Evolutionary conservation across 73 alveolate genomes (phyloP).

Genomic region (Paramecium pentaurelia): DNA sequence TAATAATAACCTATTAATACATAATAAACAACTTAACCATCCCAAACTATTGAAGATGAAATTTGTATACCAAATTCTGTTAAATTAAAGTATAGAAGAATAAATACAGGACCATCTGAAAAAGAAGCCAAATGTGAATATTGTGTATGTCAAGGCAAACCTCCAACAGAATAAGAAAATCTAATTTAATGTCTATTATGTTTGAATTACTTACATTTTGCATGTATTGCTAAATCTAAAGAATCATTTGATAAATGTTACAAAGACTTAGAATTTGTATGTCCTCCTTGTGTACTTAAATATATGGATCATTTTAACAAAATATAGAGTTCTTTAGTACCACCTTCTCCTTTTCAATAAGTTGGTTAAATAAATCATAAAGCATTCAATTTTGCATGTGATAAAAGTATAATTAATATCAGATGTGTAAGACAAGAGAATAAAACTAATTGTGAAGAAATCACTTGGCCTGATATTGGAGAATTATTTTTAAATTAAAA

Average conservation of each 20-base stretch:
- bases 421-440: conserved; percentile 32
- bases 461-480: conserved; percentile 45
- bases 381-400: neutral
- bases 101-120: neutral
- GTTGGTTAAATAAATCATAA: neutral
- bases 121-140: neutral
- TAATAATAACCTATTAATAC: neutral
- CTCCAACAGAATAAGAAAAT: neutral
- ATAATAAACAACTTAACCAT: neutral
- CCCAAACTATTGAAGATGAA: neutral
- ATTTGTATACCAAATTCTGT: neutral
- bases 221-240: neutral
- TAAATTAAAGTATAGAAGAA: neutral
- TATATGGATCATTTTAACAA: neutral
- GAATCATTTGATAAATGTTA: neutral
- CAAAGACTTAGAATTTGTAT: neutral
- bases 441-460: neutral
- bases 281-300: conserved; percentile 31
- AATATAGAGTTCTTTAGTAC: neutral
- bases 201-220: neutral
- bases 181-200: neutral
- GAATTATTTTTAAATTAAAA: neutral
- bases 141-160: neutral
- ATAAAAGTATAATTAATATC: neutral
- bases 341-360: neutral